These are phyloP conservation scores for Berkeleyomyces basicola DNA, from an alignment of 2,329 filamentous ascomycete species.

Conservation along the genomic window DNA sequence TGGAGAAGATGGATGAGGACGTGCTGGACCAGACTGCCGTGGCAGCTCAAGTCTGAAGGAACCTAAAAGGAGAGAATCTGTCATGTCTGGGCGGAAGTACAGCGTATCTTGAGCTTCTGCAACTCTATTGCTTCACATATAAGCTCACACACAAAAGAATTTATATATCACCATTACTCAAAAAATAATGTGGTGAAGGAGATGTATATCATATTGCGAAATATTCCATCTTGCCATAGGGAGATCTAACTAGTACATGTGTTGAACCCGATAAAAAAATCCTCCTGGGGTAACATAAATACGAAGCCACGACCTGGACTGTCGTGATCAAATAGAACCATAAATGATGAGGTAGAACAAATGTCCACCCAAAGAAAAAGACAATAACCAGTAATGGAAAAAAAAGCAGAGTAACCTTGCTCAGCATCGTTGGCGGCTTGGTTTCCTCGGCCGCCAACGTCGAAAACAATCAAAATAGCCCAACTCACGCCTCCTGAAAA, in stretches of 20 bases:
- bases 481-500: too few relatives aligned
- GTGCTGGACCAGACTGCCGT: slow-evolving; percentile 35
- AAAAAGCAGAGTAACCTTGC: too few relatives aligned
- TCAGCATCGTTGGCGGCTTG: too few relatives aligned
- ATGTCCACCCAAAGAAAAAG: background rate
- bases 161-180: background rate
- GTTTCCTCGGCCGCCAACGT: too few relatives aligned
- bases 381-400: too few relatives aligned
- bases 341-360: background rate
- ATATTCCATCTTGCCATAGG: background rate
- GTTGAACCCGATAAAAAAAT: too few relatives aligned
- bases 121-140: background rate
- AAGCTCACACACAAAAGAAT: background rate
- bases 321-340: background rate
- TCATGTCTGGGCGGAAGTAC: background rate
- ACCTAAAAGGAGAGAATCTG: background rate
- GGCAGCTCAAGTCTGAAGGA: background rate
- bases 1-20: slow-evolving; percentile 80
- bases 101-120: background rate
- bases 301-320: background rate
- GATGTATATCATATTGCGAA: background rate
- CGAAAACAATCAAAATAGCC: too few relatives aligned
- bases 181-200: background rate
- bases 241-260: background rate
- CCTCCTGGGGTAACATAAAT: too few relatives aligned